A percentile compares a stretch with the other conserved stretches of the same genome.
Conservation (phyloP, 768 basidiomycete genomes). For the Serendipita sp. region DNA sequence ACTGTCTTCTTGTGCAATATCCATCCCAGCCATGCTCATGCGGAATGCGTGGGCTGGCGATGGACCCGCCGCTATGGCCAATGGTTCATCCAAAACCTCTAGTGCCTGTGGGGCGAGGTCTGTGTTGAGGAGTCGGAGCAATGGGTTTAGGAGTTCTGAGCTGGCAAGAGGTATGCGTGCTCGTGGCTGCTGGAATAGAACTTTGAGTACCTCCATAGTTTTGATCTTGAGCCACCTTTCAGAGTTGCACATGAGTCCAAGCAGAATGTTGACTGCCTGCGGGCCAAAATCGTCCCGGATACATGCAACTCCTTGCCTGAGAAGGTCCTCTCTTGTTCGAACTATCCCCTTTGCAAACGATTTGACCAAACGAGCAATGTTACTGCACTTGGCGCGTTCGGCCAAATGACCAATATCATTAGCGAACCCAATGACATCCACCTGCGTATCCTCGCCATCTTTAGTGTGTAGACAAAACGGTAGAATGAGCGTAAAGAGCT, state of each 20-base stretch:
- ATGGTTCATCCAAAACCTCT: constrained; percentile 86
- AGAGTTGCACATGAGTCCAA: constrained; percentile 71
- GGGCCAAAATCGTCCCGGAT: constrained; percentile 75
- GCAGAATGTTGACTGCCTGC: constrained; percentile 68
- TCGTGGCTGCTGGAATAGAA: constrained; percentile 74
- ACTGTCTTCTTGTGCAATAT: constrained; percentile 21
- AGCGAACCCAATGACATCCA: constrained; percentile 50
- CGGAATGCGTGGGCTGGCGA: constrained; percentile 75
- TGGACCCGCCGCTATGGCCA: constrained; percentile 45
- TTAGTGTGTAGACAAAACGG: constrained; percentile 81
- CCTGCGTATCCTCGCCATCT: constrained; percentile 42
- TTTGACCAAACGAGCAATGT: constrained; percentile 74
- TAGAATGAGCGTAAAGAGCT: constrained; percentile 64
- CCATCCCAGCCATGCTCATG: constrained; percentile 67
- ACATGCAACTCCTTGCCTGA: constrained; percentile 72
- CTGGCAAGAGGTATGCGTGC: constrained; percentile 56
- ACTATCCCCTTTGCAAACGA: constrained; percentile 79
- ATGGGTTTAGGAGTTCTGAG: constrained; percentile 79
- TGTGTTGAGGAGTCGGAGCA: constrained; percentile 75
- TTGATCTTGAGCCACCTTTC: constrained; percentile 70
- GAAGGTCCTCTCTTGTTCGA: constrained; percentile 83
- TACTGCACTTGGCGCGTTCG: constrained; percentile 50
- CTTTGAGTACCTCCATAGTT: constrained; percentile 74
- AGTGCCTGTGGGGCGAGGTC: constrained; percentile 72
- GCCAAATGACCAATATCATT: constrained; percentile 58